phyloP scores from a whole-genome alignment of 2,329 filamentous ascomycete species.

The Mycosphaerella arachidis region DNA sequence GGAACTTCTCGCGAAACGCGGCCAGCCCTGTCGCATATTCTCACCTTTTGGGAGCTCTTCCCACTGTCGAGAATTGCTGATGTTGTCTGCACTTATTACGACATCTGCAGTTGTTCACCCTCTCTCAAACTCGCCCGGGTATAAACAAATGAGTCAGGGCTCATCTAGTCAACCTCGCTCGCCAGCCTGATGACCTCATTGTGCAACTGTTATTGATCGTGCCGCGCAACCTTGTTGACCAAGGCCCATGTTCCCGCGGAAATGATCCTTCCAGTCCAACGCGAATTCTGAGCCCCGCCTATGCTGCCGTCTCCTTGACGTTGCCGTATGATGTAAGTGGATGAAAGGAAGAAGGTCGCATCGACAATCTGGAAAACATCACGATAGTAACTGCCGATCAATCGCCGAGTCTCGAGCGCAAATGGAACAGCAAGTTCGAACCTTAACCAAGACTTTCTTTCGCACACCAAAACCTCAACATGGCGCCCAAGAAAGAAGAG shows the following conservation, averaged over 20 bases:
- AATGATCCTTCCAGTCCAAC: conserved; percentile 50
- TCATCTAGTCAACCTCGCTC: conserved; percentile 28
- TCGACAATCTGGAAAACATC: background rate
- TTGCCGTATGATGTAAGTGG: background rate
- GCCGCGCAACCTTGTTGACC: conserved; percentile 48
- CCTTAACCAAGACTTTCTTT: background rate
- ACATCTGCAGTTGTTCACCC: conserved; percentile 37
- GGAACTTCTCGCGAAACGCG: conserved; percentile 48
- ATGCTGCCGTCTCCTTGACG: background rate
- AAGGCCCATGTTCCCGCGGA: conserved; percentile 63
- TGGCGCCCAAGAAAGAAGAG: conserved; percentile 21
- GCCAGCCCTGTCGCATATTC: conserved; percentile 44
- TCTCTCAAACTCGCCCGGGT: conserved; percentile 34
- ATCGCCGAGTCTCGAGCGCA: background rate
- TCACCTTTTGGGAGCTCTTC: conserved; percentile 38
- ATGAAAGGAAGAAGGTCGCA: background rate
- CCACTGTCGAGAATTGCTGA: conserved; percentile 38
- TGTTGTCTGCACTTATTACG: conserved; percentile 32
- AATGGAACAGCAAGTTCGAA: background rate
- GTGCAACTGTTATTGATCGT: conserved; percentile 24
- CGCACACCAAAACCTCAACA: background rate
- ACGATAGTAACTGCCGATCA: background rate
- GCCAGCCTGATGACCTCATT: background rate
- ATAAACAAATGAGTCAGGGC: conserved; percentile 34
- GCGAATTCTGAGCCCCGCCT: conserved; percentile 56